Base-by-base conservation (phyloP, 2,329 filamentous ascomycete genomes). In the Cladophialophora bantiana region DNA sequence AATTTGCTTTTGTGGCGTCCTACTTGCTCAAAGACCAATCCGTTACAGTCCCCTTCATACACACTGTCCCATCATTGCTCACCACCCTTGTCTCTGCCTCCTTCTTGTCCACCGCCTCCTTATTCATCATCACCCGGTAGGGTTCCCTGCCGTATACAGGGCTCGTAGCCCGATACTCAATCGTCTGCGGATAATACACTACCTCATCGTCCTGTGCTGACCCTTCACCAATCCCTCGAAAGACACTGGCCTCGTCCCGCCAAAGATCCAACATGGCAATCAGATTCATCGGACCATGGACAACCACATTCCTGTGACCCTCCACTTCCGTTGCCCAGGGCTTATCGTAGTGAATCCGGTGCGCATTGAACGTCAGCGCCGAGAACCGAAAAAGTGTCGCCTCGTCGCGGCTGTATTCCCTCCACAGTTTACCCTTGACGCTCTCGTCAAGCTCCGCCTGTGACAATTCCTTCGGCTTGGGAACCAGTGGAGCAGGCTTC, bases 91-190 rank as follows among this genome's bases (percentile, higher is more conserved):
- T 52, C 12, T 71, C 71, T 12, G 68, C 57, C 52, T 74, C 73
- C 10, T 72, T 73, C 6, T 67, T 60, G 7, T 58, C 59, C 20
- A 64, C 60, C 7, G 61, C 66, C 18, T 59, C 78, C 62, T 78
- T 74, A 57, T 79, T 76, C 67, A 84, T 73, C 18, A 81, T 72
- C 69, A 83, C 77, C 54, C 77, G 74, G 74, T 84, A 84, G 64
- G 76, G 74, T 67, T 85, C 83, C 12, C 80, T 79, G 0, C 78
- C 82, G 77, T 84, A 85, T 20, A 85, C 68, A 3, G 83, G 82
- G 65, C 77, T 81, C 13, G 83, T 84, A 26, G 83, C 83, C 12
- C 83, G 75, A 70, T 85, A 85, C 2, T 71, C 74, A 54, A 85
- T 81, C 50, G 76, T 79, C 68, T 77, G 74, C 1, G 83, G 83